Evolutionary conservation across 1,284 basidiomycete genomes (phyloP).

Genomic region (Trichosporon sp.): DNA sequence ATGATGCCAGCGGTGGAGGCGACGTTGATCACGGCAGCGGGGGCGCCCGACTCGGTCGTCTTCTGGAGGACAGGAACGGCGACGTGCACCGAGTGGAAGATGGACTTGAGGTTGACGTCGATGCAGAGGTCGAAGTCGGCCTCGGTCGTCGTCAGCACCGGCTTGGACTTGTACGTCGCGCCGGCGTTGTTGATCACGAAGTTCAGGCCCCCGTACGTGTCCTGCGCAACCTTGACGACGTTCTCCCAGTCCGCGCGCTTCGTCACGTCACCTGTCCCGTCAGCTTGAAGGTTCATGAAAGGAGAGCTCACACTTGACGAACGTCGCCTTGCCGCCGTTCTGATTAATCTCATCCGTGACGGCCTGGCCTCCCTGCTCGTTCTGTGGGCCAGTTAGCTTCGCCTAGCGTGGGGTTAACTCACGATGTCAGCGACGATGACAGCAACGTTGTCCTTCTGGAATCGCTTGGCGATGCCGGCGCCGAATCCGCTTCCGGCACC

Average conservation of each 20-base stretch:
- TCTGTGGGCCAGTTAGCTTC: conserved; percentile 1
- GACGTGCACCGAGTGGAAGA: conserved; percentile 20
- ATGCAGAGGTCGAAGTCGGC: conserved; percentile 21
- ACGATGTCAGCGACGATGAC: conserved; percentile 19
- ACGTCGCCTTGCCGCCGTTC: conserved; percentile 16
- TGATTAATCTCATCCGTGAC: conserved; percentile 16
- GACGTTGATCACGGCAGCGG: conserved; percentile 16
- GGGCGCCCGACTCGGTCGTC: conserved; percentile 8
- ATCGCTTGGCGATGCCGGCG: conserved; percentile 14
- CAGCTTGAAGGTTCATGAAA: background rate
- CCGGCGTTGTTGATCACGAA: conserved; percentile 24
- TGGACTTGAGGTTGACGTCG: conserved; percentile 19
- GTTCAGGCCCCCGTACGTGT: conserved; percentile 17
- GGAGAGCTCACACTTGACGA: conserved; percentile 10
- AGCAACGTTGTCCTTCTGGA: conserved; percentile 12
- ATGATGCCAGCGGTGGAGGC: conserved; percentile 19
- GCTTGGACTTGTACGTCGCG: conserved; percentile 23
- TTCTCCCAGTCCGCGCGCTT: conserved; percentile 14
- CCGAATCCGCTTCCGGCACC: conserved; percentile 20
- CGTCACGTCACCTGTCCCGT: conserved; percentile 14
- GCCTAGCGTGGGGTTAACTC: background rate
- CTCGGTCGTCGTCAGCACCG: conserved; percentile 16
- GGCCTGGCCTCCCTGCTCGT: conserved; percentile 12
- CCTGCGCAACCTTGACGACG: conserved; percentile 8
- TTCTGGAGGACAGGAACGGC: conserved; percentile 14